Base-by-base conservation (phyloP, 2,329 filamentous ascomycete species). In the Pseudofabraea citricarpa region DNA sequence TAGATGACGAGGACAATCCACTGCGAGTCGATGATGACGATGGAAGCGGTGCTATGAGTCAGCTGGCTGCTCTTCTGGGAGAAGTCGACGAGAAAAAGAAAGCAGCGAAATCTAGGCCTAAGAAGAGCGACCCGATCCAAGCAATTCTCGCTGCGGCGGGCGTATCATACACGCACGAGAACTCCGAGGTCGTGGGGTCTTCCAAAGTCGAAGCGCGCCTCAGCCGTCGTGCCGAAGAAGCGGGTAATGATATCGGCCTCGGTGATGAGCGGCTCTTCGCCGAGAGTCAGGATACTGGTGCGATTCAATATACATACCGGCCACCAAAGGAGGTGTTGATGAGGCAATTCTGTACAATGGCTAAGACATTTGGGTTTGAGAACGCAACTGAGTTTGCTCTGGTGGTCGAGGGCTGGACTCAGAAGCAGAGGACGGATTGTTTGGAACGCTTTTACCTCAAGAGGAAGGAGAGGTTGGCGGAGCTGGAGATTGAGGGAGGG, bases 131-230 rank as follows among this genome's bases (percentile, higher is more conserved):
- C 56, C 84, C 88, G 0, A 77, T 97, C 23, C 85, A 91, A 54
- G 93, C 90, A 2, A 97, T 98, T 49, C 77, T 98, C 1, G 81
- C 87, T 3, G 81, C 83, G 6, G 90, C 87, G 0, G 93, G 93
- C 2, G 90, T 98, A 0, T 83, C 93, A 58, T 98, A 98, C 62
- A 95, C 90, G 0, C 93, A 98, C 59, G 87, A 97, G 55, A 98
- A 98, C 61, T 89, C 87, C 1, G 90, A 98, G 64, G 90, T 98
- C 12, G 80, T 98, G 44, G 93, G 93, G 9, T 85, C 88, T 1
- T 93, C 86, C n/a, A 88, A 85, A 54, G 77, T 96, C n/a, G 93
- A 98, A 66, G 85, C 87, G 50, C 79, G 84, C 45, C 77, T 98
- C 5, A 90, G 86, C 36, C 82, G 83, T 16, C 81, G 79, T 32